phyloP scores from a whole-genome alignment of 2,329 filamentous ascomycete genomes.

The Thielaviopsis ethacetica region DNA sequence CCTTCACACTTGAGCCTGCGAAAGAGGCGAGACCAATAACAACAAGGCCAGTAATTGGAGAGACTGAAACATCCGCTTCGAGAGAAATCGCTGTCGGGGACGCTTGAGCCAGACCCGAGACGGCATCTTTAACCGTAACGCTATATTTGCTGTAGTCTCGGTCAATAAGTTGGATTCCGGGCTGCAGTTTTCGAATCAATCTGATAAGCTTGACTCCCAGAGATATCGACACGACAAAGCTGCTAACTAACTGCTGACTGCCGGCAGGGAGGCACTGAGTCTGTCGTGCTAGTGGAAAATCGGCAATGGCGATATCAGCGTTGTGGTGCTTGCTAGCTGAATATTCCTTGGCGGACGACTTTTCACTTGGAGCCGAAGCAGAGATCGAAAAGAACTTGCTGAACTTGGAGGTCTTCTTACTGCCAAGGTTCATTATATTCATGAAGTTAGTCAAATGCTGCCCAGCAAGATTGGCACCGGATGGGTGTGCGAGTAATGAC shows the following conservation, averaged over 20 bases:
- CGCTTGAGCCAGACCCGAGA: conserved; percentile 12
- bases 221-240: conserved; percentile 7
- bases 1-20: not conserved
- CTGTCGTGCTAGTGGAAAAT: not conserved
- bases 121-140: not conserved
- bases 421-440: conserved; percentile 7
- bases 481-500: not conserved
- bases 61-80: conserved; percentile 52
- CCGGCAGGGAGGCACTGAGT: not conserved
- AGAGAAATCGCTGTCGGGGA: conserved; percentile 21
- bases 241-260: not conserved
- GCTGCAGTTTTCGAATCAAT: conserved; percentile 5
- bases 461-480: conserved; percentile 12
- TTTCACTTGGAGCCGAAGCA: not conserved
- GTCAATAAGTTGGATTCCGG: conserved; percentile 1
- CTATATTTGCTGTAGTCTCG: conserved; percentile 2
- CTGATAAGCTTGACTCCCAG: conserved; percentile 5
- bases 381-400: not conserved
- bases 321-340: not conserved
- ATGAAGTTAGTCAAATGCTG: conserved; percentile 17
- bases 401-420: conserved; percentile 1
- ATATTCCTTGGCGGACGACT: not conserved
- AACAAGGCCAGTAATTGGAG: conserved; percentile 38
- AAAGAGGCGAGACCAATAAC: conserved; percentile 31
- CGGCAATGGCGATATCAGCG: not conserved